Percentiles rank a stretch among this genome's conserved stretches.
Evolutionary conservation across 345 rosid species (phyloP).

Genomic region (Microcos paniculata): DNA sequence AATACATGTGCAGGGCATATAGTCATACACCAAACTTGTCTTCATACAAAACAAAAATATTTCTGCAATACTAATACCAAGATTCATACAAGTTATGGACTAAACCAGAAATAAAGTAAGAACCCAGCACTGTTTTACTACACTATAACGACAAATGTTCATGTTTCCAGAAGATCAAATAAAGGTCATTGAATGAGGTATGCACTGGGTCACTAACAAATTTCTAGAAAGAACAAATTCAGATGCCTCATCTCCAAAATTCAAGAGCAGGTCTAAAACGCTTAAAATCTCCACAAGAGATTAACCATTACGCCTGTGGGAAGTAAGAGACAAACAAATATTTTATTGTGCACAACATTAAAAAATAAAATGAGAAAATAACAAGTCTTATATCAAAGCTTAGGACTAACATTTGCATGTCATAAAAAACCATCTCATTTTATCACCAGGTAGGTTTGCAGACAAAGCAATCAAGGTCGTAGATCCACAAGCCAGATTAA

Average conservation of each 20-base stretch:
- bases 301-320: not conserved
- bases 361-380: not conserved
- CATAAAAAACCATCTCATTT: not conserved
- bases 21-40: not conserved
- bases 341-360: not conserved
- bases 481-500: not conserved
- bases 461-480: conserved; percentile 3
- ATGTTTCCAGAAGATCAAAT: not conserved
- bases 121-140: not conserved
- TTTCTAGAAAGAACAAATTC: not conserved
- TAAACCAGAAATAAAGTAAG: not conserved
- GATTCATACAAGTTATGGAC: not conserved
- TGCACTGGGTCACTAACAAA: not conserved
- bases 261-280: not conserved
- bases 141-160: not conserved
- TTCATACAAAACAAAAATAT: not conserved
- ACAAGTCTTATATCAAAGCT: not conserved
- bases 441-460: not conserved
- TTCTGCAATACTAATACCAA: not conserved
- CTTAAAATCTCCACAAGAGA: conserved; percentile 7
- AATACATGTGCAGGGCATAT: not conserved
- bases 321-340: not conserved
- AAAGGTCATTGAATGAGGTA: not conserved
- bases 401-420: not conserved
- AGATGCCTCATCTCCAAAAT: not conserved